A percentile compares a stretch with the other conserved stretches of the same genome.
Conservation (phyloP, 164 flowering plant genomes). For the Vitis rotundifolia region DNA sequence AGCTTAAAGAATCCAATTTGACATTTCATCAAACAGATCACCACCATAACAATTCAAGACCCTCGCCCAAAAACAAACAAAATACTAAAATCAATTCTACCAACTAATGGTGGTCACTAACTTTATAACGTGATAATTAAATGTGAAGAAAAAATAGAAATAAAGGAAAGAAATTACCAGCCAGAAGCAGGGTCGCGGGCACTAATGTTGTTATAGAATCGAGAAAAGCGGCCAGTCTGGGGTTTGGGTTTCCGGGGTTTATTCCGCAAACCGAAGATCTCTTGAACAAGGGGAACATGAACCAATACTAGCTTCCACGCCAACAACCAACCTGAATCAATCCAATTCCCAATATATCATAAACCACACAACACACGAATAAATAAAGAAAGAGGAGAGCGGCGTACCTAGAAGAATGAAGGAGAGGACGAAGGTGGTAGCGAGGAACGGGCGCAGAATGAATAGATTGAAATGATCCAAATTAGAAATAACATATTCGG, state of each 20-base stretch:
- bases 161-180: constrained; percentile 20
- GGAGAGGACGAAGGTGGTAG: constrained; percentile 51
- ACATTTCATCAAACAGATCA: no score
- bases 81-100: no score
- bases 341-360: neutral
- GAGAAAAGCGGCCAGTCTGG: constrained; percentile 48
- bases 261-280: constrained; percentile 69
- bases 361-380: neutral
- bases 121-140: no score
- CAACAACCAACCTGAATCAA: constrained; percentile 65
- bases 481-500: neutral
- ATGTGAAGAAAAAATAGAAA: neutral
- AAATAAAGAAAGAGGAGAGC: neutral
- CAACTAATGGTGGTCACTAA: no score
- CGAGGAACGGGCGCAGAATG: constrained; percentile 64
- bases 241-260: constrained; percentile 58
- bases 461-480: constrained; percentile 36
- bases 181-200: constrained; percentile 24
- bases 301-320: constrained; percentile 91
- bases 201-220: constrained; percentile 39
- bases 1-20: no score
- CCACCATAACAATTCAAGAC: no score
- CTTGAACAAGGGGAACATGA: constrained; percentile 91
- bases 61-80: no score
- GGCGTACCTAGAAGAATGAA: constrained; percentile 55